Evolutionary conservation across 2,329 filamentous ascomycete species (phyloP).

Genomic region (Exophiala sideris): DNA sequence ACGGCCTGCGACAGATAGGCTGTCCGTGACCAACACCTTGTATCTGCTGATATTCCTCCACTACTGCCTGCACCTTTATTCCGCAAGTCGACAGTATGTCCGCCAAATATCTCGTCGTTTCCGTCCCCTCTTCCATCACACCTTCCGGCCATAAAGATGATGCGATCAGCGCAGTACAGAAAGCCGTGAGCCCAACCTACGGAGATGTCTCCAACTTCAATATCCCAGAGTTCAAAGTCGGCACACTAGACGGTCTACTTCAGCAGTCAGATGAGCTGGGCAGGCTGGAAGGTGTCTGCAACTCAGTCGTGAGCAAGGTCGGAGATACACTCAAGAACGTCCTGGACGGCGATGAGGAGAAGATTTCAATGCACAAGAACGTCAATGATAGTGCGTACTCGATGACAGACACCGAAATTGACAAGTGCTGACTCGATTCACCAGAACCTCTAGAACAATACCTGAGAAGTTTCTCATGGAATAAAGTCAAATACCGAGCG

Average conservation of each 20-base stretch:
- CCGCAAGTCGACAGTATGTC: conserved; percentile 12
- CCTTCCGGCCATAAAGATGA: conserved; percentile 76
- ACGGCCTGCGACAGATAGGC: background rate
- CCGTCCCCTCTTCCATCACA: conserved; percentile 82
- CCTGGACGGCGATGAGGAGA: conserved; percentile 78
- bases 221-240: conserved; percentile 95
- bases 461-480: conserved; percentile 85
- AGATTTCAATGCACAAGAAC: conserved; percentile 80
- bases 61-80: background rate
- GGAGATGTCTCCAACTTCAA: conserved; percentile 73
- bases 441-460: conserved; percentile 95
- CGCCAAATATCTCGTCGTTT: conserved; percentile 73
- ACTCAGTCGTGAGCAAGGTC: conserved; percentile 82
- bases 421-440: conserved; percentile 10
- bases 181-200: conserved; percentile 70
- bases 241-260: conserved; percentile 88
- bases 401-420: conserved; percentile 7
- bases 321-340: conserved; percentile 79
- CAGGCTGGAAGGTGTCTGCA: conserved; percentile 78
- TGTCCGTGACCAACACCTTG: background rate
- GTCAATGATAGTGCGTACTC: conserved; percentile 79
- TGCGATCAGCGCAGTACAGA: conserved; percentile 70
- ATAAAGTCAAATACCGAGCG: conserved; percentile 93
- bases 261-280: conserved; percentile 93
- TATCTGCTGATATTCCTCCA: background rate